phyloP scores from a whole-genome alignment of 495 filamentous ascomycete species.

The Penicillium macrosclerotiorum region DNA sequence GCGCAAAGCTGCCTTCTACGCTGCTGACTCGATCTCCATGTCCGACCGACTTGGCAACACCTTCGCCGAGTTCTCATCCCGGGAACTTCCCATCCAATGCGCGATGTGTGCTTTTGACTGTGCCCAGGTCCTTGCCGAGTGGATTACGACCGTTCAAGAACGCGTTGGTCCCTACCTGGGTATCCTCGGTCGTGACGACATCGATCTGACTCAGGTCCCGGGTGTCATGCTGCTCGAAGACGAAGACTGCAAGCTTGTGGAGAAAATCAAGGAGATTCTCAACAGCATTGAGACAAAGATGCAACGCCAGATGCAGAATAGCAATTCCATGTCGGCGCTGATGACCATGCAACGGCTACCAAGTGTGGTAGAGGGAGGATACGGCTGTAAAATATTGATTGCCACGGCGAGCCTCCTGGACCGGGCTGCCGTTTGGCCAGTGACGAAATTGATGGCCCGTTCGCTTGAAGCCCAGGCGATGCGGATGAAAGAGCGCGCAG shows the following conservation, averaged over 20 bases:
- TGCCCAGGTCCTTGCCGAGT: slow-evolving; percentile 94
- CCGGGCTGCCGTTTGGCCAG: slow-evolving; percentile 91
- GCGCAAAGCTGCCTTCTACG: slow-evolving; percentile 91
- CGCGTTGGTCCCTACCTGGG: slow-evolving; percentile 87
- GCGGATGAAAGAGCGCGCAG: slow-evolving; percentile 71
- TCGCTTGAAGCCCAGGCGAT: slow-evolving; percentile 83
- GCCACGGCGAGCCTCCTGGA: slow-evolving; percentile 89
- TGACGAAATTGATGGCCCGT: slow-evolving; percentile 83
- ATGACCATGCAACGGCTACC: slow-evolving; percentile 53
- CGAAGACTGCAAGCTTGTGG: slow-evolving; percentile 83
- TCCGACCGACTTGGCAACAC: slow-evolving; percentile 85
- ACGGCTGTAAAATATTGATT: slow-evolving; percentile 80
- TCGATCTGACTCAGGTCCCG: slow-evolving; percentile 73
- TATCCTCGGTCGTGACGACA: slow-evolving; percentile 76
- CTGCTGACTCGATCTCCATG: slow-evolving; percentile 88
- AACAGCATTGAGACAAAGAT: slow-evolving; percentile 78
- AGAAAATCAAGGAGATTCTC: slow-evolving; percentile 81
- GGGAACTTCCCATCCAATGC: slow-evolving; percentile 90
- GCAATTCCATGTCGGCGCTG: slow-evolving; percentile 48
- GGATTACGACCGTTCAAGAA: slow-evolving; percentile 93
- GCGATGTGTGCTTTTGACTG: slow-evolving; percentile 95
- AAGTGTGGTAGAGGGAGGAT: slow-evolving; percentile 65
- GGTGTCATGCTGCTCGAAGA: slow-evolving; percentile 88
- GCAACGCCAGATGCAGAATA: slow-evolving; percentile 50
- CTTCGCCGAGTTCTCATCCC: slow-evolving; percentile 79